Percentiles rank a stretch among this genome's conserved stretches.
Conservation (phyloP, 495 filamentous ascomycete species). For the Aspergillus taichungensis region DNA sequence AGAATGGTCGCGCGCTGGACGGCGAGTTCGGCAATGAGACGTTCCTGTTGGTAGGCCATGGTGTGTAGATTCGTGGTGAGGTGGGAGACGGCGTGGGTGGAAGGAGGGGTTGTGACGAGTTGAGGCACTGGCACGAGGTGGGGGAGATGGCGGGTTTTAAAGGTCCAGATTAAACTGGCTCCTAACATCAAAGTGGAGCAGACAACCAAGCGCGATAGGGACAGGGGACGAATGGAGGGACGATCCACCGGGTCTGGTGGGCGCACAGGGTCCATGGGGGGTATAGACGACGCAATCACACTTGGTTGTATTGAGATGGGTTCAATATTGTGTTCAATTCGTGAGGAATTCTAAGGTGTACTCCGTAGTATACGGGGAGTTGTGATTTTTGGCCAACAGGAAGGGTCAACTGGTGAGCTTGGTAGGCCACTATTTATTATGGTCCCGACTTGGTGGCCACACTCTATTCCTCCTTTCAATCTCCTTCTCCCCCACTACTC, state of each 20-base stretch:
- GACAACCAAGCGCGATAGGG: slow-evolving; percentile 28
- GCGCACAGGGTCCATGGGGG: no score
- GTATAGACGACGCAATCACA: no score
- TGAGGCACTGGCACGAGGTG: slow-evolving; percentile 30
- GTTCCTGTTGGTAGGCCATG: slow-evolving; percentile 68
- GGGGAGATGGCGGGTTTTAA: slow-evolving; percentile 32
- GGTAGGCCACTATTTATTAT: no score
- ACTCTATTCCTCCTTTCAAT: no score
- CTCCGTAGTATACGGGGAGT: no score
- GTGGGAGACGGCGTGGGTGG: slow-evolving; percentile 2
- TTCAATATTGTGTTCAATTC: no score
- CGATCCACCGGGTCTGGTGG: slow-evolving; percentile 9
- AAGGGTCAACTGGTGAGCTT: no score
- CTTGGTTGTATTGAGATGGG: no score
- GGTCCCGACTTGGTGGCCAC: no score
- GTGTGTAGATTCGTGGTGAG: slow-evolving; percentile 23
- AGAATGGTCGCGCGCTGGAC: slow-evolving; percentile 83
- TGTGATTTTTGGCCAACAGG: no score
- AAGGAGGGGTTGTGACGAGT: slow-evolving; percentile 7
- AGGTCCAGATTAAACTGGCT: slow-evolving; percentile 27
- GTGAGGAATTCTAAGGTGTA: no score
- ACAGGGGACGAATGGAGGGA: slow-evolving; percentile 20
- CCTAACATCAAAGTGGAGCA: slow-evolving; percentile 44
- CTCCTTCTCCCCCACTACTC: no score
- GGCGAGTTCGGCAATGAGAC: slow-evolving; percentile 78